Evolutionary conservation across 108 stramenopile genomes (phyloP).

Genomic region (Epithemia pelagica): DNA sequence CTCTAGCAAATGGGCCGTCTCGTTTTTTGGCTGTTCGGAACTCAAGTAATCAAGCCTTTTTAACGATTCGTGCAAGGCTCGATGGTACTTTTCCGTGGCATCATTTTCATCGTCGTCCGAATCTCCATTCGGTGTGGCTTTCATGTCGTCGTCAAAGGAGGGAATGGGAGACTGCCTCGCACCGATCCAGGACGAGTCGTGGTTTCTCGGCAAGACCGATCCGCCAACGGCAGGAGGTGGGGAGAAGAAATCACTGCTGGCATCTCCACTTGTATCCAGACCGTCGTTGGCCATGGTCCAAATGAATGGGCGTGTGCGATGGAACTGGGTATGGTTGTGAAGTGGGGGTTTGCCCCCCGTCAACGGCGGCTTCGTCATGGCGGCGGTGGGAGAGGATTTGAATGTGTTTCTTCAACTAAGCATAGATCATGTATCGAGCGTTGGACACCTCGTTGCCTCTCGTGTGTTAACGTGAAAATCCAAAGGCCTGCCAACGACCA

Average conservation of each 20-base stretch:
- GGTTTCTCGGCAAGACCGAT: constrained; percentile 12
- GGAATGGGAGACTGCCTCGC: constrained; percentile 28
- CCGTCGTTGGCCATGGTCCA: background rate
- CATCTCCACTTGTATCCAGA: constrained; percentile 3
- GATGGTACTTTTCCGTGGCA: constrained; percentile 1
- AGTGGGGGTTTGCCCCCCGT: background rate
- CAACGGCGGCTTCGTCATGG: background rate
- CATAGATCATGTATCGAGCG: too few species aligned
- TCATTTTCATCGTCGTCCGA: constrained; percentile 9
- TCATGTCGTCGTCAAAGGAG: constrained; percentile 2
- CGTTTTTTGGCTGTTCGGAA: background rate
- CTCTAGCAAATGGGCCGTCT: background rate
- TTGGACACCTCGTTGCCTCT: too few species aligned
- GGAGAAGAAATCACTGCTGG: constrained; percentile 12
- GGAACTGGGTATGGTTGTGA: background rate
- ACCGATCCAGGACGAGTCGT: constrained; percentile 35
- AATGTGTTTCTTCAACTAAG: too few species aligned
- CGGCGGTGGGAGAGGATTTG: too few species aligned
- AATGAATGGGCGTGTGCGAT: background rate
- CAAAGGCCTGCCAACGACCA: too few species aligned
- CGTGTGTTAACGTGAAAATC: too few species aligned
- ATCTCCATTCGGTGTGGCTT: background rate
- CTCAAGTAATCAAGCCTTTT: background rate
- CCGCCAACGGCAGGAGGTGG: background rate
- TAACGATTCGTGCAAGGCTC: background rate